phyloP scores from a whole-genome alignment of 2,329 filamentous ascomycete species.

The Botrytis deweyae region DNA sequence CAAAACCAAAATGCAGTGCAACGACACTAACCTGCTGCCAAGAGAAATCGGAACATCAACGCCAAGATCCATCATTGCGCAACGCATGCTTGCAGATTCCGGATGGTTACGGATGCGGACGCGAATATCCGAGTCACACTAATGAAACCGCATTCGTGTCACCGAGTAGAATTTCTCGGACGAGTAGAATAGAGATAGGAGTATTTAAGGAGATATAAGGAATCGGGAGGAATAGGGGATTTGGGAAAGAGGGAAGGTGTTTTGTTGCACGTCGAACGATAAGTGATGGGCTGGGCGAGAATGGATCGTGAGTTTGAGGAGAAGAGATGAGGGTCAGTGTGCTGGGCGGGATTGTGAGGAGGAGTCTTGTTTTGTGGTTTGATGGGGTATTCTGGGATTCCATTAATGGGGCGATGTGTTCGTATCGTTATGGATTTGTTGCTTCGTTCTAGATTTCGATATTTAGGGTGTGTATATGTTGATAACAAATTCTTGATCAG shows the following conservation, averaged over 20 bases:
- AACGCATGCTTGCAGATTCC: not conserved
- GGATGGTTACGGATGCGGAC: not conserved
- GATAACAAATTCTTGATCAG: not conserved
- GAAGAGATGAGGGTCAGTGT: not conserved
- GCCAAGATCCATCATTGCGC: not conserved
- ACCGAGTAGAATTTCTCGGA: not conserved
- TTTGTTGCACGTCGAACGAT: constrained; percentile 22
- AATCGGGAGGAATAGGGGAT: not conserved
- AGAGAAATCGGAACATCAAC: not conserved
- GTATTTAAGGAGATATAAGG: not conserved
- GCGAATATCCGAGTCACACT: not conserved
- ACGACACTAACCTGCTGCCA: not conserved
- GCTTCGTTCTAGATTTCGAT: not conserved
- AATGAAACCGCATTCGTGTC: not conserved
- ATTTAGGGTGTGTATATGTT: not conserved
- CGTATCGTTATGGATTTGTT: not conserved
- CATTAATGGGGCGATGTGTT: not conserved
- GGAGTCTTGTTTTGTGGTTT: not conserved
- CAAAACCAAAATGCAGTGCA: not conserved
- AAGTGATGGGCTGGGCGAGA: constrained; percentile 19
- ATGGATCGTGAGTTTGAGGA: not conserved
- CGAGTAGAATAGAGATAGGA: not conserved
- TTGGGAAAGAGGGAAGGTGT: not conserved
- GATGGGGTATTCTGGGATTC: not conserved
- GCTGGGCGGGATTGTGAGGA: not conserved